phyloP scores from a whole-genome alignment of 352 stramenopile genomes.

The Phytophthora aleatoria region DNA sequence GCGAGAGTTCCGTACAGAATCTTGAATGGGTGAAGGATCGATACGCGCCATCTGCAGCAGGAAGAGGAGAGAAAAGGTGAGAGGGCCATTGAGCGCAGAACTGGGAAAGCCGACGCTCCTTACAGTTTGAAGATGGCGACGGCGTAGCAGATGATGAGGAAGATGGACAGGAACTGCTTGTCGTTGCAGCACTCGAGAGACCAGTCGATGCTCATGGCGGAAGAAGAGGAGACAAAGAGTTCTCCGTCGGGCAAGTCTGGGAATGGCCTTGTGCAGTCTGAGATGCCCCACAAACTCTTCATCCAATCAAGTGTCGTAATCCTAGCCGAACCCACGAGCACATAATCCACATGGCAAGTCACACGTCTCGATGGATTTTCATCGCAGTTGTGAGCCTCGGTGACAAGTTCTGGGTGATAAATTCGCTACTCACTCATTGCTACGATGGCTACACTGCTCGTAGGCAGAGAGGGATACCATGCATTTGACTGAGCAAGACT shows the following conservation, averaged over 20 bases:
- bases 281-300: conserved; percentile 8
- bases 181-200: conserved; percentile 89
- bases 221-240: neutral
- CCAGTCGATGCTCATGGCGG: conserved; percentile 51
- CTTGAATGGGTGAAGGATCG: conserved; percentile 89
- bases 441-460: neutral
- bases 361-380: conserved; percentile 26
- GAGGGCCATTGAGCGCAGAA: neutral
- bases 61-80: neutral
- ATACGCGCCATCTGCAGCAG: conserved; percentile 76
- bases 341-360: conserved; percentile 16
- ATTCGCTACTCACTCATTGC: neutral
- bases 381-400: neutral
- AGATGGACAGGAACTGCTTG: conserved; percentile 85
- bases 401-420: neutral
- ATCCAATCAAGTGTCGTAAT: conserved; percentile 6
- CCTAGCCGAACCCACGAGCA: neutral
- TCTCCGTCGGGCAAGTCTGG: conserved; percentile 9
- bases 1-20: conserved; percentile 64
- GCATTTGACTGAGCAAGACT: neutral
- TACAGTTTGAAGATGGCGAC: conserved; percentile 90
- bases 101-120: neutral
- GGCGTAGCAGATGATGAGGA: conserved; percentile 87
- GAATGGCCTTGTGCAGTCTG: conserved; percentile 19
- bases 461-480: neutral